Conservation (phyloP, 148 eudicot genomes). For the Silene uniflora region DNA sequence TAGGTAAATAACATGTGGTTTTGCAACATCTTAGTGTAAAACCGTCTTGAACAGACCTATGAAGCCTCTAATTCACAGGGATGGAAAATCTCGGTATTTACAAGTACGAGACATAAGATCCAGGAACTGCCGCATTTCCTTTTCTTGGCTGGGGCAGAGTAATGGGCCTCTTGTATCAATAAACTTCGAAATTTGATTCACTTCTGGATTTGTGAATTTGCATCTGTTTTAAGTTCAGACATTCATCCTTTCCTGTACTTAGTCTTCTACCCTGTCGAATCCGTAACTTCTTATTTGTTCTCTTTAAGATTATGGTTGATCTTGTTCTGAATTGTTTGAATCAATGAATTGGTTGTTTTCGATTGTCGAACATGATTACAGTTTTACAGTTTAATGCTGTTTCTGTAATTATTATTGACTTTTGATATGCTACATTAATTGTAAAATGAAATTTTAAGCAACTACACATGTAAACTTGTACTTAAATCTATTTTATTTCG, state of each 20-base stretch:
- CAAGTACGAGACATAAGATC: conserved; percentile 18
- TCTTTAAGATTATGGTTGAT: neutral
- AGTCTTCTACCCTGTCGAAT: neutral
- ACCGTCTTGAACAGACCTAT: neutral
- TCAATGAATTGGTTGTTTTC: neutral
- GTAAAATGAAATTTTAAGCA: conserved; percentile 11
- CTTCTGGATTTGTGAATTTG: neutral
- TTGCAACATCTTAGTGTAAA: neutral
- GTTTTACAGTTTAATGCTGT: neutral
- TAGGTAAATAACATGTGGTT: neutral
- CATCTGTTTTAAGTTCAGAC: neutral
- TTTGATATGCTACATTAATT: neutral
- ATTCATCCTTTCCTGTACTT: neutral
- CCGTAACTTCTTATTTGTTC: neutral
- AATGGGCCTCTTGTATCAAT: conserved; percentile 21
- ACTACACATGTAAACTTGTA: neutral
- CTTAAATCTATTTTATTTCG: neutral
- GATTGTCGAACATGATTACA: neutral
- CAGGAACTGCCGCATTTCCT: conserved; percentile 31
- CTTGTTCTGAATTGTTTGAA: neutral
- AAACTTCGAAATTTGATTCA: neutral
- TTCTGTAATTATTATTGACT: conserved; percentile 11
- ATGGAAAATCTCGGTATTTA: neutral
- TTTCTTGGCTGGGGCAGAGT: conserved; percentile 23
- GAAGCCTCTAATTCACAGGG: neutral